A percentile compares a stretch with the other conserved stretches of the same genome.
Conservation (phyloP, 169 alveolate species). For the Sarcocystis neurona region DNA sequence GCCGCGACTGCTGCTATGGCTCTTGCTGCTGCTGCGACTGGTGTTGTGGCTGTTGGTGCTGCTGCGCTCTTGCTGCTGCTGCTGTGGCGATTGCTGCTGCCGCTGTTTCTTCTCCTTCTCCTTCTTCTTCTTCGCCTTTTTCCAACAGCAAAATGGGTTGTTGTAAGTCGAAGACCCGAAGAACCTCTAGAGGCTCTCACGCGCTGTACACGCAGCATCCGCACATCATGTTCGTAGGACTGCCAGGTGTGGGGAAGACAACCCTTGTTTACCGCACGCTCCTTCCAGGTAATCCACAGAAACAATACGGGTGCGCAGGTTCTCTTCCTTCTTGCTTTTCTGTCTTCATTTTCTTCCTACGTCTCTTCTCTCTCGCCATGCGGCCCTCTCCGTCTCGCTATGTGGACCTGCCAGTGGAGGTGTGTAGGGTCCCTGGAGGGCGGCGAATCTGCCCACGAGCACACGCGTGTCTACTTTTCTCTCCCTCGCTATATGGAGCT, state of each 20-base stretch:
- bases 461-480: not conserved
- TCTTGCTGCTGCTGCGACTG: not conserved
- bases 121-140: too few species aligned
- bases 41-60: not conserved
- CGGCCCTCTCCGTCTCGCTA: too few species aligned
- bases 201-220: not conserved
- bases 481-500: not conserved
- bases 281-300: constrained; percentile 21
- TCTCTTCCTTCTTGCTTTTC: not conserved
- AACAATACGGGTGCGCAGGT: too few species aligned
- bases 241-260: constrained; percentile 22
- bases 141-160: constrained; percentile 38
- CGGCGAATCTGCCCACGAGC: too few species aligned
- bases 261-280: constrained; percentile 1
- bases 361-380: not conserved
- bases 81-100: too few species aligned
- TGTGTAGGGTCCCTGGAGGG: too few species aligned
- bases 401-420: too few species aligned
- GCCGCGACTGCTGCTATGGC: not conserved
- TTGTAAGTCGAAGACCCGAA: not conserved
- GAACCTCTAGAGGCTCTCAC: too few species aligned
- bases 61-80: too few species aligned
- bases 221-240: constrained; percentile 23
- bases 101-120: too few species aligned
- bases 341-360: not conserved